A percentile compares a stretch with the other conserved stretches of the same genome.
Conservation (phyloP, 371 early-diverging fungal genomes). For the Choanephora cucurbitarum region DNA sequence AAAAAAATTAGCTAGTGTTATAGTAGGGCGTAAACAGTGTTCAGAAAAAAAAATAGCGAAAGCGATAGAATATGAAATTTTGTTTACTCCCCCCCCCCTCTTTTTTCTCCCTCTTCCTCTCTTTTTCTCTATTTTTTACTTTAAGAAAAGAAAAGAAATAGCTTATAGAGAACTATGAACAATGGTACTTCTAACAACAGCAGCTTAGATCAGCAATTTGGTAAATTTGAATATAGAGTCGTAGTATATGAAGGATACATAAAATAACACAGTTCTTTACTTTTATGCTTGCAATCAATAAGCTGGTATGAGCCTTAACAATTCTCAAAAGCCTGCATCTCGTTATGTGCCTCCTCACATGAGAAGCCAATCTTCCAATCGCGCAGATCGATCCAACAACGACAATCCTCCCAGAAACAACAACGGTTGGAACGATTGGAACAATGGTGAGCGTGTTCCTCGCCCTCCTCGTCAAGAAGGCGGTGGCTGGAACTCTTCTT, state of each 20-base stretch:
- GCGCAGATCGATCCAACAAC: constrained; percentile 15
- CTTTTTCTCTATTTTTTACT: constrained; percentile 24
- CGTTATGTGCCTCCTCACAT: constrained; percentile 56
- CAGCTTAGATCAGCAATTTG: constrained; percentile 69
- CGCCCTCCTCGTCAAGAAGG: constrained; percentile 18
- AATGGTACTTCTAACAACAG: constrained; percentile 57
- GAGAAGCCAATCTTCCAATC: constrained; percentile 36
- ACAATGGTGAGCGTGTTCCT: constrained; percentile 14
- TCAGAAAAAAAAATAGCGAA: too few species aligned
- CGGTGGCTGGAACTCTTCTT: constrained; percentile 51
- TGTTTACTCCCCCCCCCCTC: background rate
- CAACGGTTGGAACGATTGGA: constrained; percentile 34
- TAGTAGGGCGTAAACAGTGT: too few species aligned
- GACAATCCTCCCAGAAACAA: constrained; percentile 17
- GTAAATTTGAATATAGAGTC: too few species aligned
- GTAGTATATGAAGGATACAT: too few species aligned
- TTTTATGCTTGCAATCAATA: constrained; percentile 10
- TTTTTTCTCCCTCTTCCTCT: constrained; percentile 8
- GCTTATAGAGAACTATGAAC: constrained; percentile 44
- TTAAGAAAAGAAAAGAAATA: too few species aligned
- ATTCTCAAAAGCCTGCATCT: constrained; percentile 29
- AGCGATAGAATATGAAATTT: constrained; percentile 2
- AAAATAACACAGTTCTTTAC: too few species aligned
- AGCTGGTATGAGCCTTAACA: constrained; percentile 70
- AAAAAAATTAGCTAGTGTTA: background rate